Evolutionary conservation across 306 rosid genomes (phyloP).

Genomic region (Vicia faba): DNA sequence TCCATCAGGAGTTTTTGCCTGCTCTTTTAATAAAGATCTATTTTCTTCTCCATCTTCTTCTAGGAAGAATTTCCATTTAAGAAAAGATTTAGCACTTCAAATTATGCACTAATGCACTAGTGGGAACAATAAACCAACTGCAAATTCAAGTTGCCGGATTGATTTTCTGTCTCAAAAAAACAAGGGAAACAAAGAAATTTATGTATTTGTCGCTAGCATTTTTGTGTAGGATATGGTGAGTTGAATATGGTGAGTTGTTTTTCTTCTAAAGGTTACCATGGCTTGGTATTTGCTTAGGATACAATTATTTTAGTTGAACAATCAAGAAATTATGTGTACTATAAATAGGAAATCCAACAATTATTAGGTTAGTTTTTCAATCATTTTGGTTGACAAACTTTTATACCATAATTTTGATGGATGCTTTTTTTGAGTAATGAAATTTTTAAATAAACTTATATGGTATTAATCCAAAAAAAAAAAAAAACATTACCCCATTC

Average conservation of each 20-base stretch:
- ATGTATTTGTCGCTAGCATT: too few species aligned
- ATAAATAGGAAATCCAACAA: neutral
- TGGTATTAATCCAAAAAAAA: too few species aligned
- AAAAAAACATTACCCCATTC: too few species aligned
- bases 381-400: neutral
- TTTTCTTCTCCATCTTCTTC: neutral
- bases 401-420: neutral
- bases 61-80: neutral
- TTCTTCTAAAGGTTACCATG: neutral
- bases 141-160: neutral
- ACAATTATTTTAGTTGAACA: neutral
- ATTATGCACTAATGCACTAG: neutral
- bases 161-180: neutral
- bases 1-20: conserved; percentile 4
- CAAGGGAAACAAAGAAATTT: too few species aligned
- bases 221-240: too few species aligned
- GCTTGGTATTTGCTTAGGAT: neutral
- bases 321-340: neutral
- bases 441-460: neutral
- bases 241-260: neutral
- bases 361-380: neutral
- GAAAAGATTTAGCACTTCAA: neutral
- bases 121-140: conserved; percentile 11
- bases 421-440: neutral
- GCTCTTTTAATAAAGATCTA: neutral